Evolutionary conservation across 176 grass and related monocot species (phyloP), one percentile per base, ranked within the genome.

Genomic region (Eleusine coracana): DNA sequence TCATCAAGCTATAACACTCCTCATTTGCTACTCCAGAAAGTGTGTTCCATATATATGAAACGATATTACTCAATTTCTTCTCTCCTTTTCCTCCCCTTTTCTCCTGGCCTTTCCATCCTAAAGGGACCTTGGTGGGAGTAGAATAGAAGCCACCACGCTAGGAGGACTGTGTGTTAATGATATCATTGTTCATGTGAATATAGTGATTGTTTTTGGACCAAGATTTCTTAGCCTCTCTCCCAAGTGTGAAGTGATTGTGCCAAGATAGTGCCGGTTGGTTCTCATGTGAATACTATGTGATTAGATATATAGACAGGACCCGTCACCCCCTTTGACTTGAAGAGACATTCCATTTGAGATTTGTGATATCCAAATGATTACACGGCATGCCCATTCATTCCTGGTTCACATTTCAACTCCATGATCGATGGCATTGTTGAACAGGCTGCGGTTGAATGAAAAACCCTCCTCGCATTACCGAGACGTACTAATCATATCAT

Each of bases 311-410:
- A 49, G 42, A 44, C 40, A 8, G 58, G 41, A 41, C 58, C 10
- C 25, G 23, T 28, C 10, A 11, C 20, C 77, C 64, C 46, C 49
- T 21, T 80, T 69, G 34, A 48, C 49, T 18, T 56, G 66, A 81
- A 70, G 66, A 50, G 79, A 81, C 66, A 70, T 41, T 81, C 79
- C 79, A 44, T 58, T 81, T 58, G 79, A 81, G 70, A 70, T 76
- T 74, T 34, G 85, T 49, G 65, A 83, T 78, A 12, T 82, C 80
- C 76, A 62, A 87, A 92, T 92, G 80, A 92, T 92, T 89, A 56
- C 77, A 81, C 12, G 62, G 67, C 37, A 63, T 75, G 62, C 54
- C 65, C 49, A 60, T 48, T 68, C 20, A 49, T 51, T 80, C 55
- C 23, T 20, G n/a, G 75, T 49, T 81, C 77, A 20, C 66, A 29